Conservation (phyloP, 108 stramenopile genomes). For the Pseudonitzschia multiseries region DNA sequence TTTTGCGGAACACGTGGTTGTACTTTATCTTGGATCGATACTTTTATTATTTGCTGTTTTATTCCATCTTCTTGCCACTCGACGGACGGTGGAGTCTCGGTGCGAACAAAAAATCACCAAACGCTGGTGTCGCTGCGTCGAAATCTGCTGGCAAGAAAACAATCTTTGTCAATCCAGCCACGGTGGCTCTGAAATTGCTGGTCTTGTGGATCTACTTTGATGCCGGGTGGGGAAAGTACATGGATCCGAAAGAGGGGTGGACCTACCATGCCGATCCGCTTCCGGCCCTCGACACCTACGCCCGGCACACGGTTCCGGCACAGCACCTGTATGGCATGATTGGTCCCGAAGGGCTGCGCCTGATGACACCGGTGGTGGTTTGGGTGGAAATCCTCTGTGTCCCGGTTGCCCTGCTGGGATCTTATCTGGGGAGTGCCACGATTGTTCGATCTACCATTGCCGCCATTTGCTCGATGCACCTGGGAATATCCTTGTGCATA, state of each 20-base stretch:
- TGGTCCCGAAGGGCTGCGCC: constrained; percentile 67
- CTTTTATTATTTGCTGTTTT: constrained; percentile 80
- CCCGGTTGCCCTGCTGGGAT: constrained; percentile 59
- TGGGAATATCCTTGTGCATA: constrained; percentile 76
- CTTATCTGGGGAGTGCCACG: constrained; percentile 45
- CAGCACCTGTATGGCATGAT: constrained; percentile 75
- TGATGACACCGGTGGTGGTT: constrained; percentile 79
- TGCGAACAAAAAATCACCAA: not conserved
- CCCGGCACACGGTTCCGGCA: constrained; percentile 71
- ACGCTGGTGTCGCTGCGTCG: too few species aligned
- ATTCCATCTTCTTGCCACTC: constrained; percentile 71
- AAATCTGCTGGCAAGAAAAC: not conserved
- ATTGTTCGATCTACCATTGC: constrained; percentile 40
- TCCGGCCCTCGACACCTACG: constrained; percentile 83
- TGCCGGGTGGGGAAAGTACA: constrained; percentile 80
- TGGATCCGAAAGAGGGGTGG: constrained; percentile 76
- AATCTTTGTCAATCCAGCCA: constrained; percentile 36
- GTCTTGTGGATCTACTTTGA: constrained; percentile 84
- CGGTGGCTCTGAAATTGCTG: constrained; percentile 56
- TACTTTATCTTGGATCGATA: constrained; percentile 88
- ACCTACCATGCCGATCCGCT: constrained; percentile 65
- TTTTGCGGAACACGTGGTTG: constrained; percentile 82
- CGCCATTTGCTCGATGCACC: constrained; percentile 67
- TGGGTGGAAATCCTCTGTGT: constrained; percentile 69
- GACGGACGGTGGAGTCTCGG: constrained; percentile 52